Conservation (phyloP, 345 rosid genomes). For the Gossypium mustelinum region DNA sequence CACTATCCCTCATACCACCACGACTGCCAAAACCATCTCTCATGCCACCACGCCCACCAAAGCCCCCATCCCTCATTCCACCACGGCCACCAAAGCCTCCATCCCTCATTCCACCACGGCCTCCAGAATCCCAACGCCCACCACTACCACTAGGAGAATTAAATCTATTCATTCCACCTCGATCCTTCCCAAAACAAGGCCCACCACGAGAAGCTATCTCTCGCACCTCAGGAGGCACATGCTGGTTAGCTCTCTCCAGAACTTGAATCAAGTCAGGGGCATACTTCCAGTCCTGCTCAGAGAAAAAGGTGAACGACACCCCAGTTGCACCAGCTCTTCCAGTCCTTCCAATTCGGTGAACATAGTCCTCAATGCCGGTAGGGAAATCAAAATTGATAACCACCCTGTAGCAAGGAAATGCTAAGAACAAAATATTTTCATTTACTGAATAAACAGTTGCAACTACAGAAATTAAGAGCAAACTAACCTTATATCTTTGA, state of each 20-base stretch:
- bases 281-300: slow-evolving; percentile 86
- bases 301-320: slow-evolving; percentile 83
- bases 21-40: slow-evolving; percentile 41
- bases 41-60: slow-evolving; percentile 28
- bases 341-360: slow-evolving; percentile 97
- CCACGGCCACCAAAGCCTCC: slow-evolving; percentile 50
- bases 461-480: not conserved
- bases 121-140: slow-evolving; percentile 72
- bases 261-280: slow-evolving; percentile 82
- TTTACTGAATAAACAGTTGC: not conserved
- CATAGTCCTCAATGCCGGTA: slow-evolving; percentile 91
- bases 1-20: slow-evolving; percentile 47
- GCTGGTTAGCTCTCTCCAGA: slow-evolving; percentile 89
- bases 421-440: slow-evolving; percentile 4
- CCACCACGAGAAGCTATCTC: slow-evolving; percentile 86
- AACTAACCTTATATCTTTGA: slow-evolving; percentile 79
- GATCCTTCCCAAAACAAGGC: slow-evolving; percentile 58
- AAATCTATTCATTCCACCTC: slow-evolving; percentile 65
- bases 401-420: slow-evolving; percentile 44
- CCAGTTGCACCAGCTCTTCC: slow-evolving; percentile 99
- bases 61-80: slow-evolving; percentile 45
- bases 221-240: slow-evolving; percentile 75
- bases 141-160: slow-evolving; percentile 52
- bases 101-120: slow-evolving; percentile 43
- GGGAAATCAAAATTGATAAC: slow-evolving; percentile 97